Conservation (phyloP, 805 yeast species). For the Yamadazyma laniorum region DNA sequence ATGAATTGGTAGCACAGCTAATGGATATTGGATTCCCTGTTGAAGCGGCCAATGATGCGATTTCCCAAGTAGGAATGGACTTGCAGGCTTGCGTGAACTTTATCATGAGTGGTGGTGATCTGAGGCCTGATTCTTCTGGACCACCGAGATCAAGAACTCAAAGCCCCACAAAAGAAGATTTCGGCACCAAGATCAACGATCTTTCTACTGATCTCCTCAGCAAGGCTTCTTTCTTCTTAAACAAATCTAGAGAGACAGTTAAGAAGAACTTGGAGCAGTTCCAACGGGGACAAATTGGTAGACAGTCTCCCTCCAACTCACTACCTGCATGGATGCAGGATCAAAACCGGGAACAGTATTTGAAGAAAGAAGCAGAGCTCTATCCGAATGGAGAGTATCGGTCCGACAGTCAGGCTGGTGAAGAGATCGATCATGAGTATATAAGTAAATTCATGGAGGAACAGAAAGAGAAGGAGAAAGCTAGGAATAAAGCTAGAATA, state of each 20-base stretch:
- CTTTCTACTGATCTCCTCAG: slow-evolving; percentile 55
- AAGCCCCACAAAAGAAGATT: slow-evolving; percentile 17
- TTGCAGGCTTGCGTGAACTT: slow-evolving; percentile 64
- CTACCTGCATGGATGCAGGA: slow-evolving; percentile 78
- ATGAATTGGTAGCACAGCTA: slow-evolving; percentile 61
- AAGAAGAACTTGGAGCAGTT: slow-evolving; percentile 63
- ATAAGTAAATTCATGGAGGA: slow-evolving; percentile 37
- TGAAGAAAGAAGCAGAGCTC: slow-evolving; percentile 36
- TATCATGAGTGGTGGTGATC: slow-evolving; percentile 47
- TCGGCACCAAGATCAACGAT: slow-evolving; percentile 44
- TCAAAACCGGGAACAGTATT: slow-evolving; percentile 49
- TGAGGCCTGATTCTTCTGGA: slow-evolving; percentile 6
- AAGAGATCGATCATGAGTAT: slow-evolving; percentile 43
- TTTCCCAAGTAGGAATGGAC: slow-evolving; percentile 56
- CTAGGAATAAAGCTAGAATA: slow-evolving; percentile 27
- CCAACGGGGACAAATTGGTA: slow-evolving; percentile 26
- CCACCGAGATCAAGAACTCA: slow-evolving; percentile 2
- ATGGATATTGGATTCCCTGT: slow-evolving; percentile 78
- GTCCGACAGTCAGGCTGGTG: slow-evolving; percentile 48
- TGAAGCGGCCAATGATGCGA: slow-evolving; percentile 59
- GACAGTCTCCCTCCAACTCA: slow-evolving; percentile 17
- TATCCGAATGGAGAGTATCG: slow-evolving; percentile 32
- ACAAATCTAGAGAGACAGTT: slow-evolving; percentile 58
- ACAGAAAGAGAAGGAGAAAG: slow-evolving; percentile 38
- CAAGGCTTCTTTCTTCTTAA: slow-evolving; percentile 58